These are phyloP conservation scores for Zopfochytrium polystomum DNA, from an alignment of 371 early-diverging fungal species.

Conservation along the genomic window DNA sequence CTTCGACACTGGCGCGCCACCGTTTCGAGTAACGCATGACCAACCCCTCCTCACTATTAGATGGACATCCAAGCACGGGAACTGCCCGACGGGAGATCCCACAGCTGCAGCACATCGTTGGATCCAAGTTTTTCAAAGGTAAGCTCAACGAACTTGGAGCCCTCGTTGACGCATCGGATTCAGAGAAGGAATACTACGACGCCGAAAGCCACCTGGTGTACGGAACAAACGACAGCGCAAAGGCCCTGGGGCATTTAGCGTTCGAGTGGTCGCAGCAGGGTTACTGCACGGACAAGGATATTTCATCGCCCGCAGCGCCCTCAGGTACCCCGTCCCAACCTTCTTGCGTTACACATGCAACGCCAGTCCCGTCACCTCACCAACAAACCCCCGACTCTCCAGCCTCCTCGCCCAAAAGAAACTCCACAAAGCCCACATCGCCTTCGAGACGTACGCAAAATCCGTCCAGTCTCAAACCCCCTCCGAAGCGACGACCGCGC, in stretches of 20 bases:
- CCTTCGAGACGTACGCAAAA: constrained; percentile 61
- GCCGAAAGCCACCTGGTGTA: constrained; percentile 45
- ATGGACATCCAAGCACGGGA: constrained; percentile 66
- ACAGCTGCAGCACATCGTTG: constrained; percentile 80
- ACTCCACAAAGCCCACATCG: constrained; percentile 66
- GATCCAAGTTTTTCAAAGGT: constrained; percentile 56
- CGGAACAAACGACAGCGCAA: constrained; percentile 65
- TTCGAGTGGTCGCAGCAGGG: constrained; percentile 66
- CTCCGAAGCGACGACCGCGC: constrained; percentile 7
- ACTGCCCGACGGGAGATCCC: constrained; percentile 72
- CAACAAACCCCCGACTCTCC: too few relatives aligned
- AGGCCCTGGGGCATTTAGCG: constrained; percentile 65
- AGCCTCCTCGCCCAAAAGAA: constrained; percentile 61
- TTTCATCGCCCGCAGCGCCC: constrained; percentile 73
- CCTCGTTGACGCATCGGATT: too few relatives aligned
- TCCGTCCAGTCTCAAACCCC: constrained; percentile 15
- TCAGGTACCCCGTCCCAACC: too few relatives aligned
- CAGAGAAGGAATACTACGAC: constrained; percentile 43
- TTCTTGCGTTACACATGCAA: too few relatives aligned
- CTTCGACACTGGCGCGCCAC: too few relatives aligned
- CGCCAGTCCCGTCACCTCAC: too few relatives aligned
- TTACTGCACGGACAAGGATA: constrained; percentile 57
- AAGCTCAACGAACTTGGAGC: too few relatives aligned
- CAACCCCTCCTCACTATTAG: constrained; percentile 30
- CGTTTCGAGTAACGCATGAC: neutral